phyloP scores from a whole-genome alignment of 139 green algal genomes.

The Trebouxia sp. region DNA sequence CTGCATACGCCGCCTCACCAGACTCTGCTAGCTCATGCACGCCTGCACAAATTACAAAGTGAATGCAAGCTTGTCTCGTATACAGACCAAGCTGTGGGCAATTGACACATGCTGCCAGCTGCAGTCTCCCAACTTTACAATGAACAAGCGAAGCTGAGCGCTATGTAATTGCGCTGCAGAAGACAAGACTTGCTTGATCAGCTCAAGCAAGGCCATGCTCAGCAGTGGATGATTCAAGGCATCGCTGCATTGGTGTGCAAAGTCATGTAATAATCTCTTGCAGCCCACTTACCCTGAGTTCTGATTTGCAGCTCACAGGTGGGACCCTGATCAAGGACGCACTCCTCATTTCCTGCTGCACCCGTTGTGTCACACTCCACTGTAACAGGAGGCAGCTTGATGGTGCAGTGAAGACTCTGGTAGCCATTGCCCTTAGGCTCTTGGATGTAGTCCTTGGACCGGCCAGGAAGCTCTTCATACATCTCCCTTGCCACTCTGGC shows the following conservation, averaged over 20 bases:
- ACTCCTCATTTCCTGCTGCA: neutral
- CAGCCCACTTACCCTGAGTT: neutral
- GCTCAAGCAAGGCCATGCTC: no score
- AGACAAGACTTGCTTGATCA: no score
- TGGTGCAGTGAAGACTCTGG: constrained; percentile 81
- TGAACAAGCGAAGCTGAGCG: no score
- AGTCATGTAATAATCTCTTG: neutral
- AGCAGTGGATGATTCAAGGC: no score
- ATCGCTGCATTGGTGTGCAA: no score
- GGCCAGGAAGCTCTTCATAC: constrained; percentile 66
- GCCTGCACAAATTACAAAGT: no score
- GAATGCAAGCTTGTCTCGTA: no score
- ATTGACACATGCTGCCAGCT: no score
- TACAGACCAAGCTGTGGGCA: no score
- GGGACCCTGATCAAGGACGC: neutral
- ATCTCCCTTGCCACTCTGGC: constrained; percentile 59
- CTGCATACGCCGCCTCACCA: constrained; percentile 78
- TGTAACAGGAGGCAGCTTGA: constrained; percentile 46
- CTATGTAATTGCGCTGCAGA: no score
- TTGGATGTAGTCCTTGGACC: constrained; percentile 90
- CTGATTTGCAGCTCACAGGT: constrained; percentile 14
- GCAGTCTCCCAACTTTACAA: no score
- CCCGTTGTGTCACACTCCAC: neutral
- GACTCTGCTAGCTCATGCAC: constrained; percentile 85
- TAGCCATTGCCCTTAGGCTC: constrained; percentile 91